Evolutionary conservation across 352 stramenopile species (phyloP), one percentile per base, ranked within the genome.

Genomic region (Pythium utonaiense): DNA sequence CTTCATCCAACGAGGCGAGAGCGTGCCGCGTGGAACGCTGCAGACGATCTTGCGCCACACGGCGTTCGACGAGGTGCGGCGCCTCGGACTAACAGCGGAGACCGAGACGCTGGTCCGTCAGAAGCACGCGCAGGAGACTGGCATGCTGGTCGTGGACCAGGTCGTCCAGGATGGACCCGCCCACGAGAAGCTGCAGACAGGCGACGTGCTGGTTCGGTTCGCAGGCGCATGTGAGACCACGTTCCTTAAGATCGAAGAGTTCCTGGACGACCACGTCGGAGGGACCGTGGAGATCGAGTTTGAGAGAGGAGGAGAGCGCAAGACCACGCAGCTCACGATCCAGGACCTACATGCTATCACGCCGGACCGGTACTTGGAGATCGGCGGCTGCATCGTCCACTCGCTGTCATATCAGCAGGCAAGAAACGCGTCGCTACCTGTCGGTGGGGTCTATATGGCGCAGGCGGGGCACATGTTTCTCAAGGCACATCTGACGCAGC

Each of bases 391-490:
- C 13, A 91, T 96, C 57, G 73, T 97, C 16, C 90, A 97, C 59
- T 80, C 85, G 6, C 67, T 97, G 2, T 96, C 86, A 19, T 96
- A 96, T 58, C 84, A 95, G 49, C 84, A 96, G 71, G 86, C 87
- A 17, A 72, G 85, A 19, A 96, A 96, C 44, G 79, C 84, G 28
- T 92, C 88, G 28, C 62, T 96, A 10, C 73, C 79, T 0, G 75
- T 90, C 2, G 83, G 81, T 9, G 74, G 79, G 3, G 86, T 96
- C 16, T 95, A 95, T 71, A 60, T 96, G 58, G 88, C 89, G 3
- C 83, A 94, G 55, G 77, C 88, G 6, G 91, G 89, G 1, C 91
- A 96, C 72, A 97, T 97, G 88, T 87, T 97, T 51, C 88, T 95
- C 67, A 90, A 92, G 53, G 89, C 86, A 6, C 81, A 93, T 33